Base-by-base conservation (phyloP, 148 eudicot species). In the Dysphania ambrosioides region DNA sequence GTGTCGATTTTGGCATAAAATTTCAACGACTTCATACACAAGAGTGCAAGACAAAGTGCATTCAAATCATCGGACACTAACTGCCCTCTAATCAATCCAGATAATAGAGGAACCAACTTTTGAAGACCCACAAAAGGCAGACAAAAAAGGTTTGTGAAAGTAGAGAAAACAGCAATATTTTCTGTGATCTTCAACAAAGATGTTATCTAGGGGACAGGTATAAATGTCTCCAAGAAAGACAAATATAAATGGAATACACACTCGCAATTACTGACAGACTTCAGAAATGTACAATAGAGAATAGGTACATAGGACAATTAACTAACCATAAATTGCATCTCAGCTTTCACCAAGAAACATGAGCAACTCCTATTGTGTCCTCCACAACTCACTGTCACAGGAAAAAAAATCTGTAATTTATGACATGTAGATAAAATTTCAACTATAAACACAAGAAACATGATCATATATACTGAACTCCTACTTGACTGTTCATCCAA, bases 321-420 rank as follows among this genome's bases (percentile, higher is more conserved):
- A 79, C 67, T 75, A 68, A 74, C 82, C 78, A 10, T 24, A 53
- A 74, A 74, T 26, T 61, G 44, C 63, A 71, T 68, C 77, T 71
- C 62, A 41, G 72, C 79, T 70, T n/a, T 71, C 79, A 66, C n/a
- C n/a, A n/a, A n/a, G n/a, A n/a, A n/a, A 63, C 66, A 34, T 32
- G 66, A 71, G 78, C 79, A 75, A 31, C 76, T 71, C 65, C 79
- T 55, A 23, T 64, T 65, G 32, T 41, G 68, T 65, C 75, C 42
- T 63, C 72, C 66, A 71, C 76, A 80, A 24, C 21, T 75, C 72
- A 75, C 82, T 80, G 76, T 32, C 29, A 44, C 53, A 71, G 35
- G 41, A 71, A 26, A 55, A 32, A 59, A 57, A 58, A 55, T 69
- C 32, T 29, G 70, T 38, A 11, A 35, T 53, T 65, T 40, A 38